These are phyloP conservation scores for Phoma sp. DNA, from an alignment of 2,329 filamentous ascomycete genomes.

Conservation along the genomic window DNA sequence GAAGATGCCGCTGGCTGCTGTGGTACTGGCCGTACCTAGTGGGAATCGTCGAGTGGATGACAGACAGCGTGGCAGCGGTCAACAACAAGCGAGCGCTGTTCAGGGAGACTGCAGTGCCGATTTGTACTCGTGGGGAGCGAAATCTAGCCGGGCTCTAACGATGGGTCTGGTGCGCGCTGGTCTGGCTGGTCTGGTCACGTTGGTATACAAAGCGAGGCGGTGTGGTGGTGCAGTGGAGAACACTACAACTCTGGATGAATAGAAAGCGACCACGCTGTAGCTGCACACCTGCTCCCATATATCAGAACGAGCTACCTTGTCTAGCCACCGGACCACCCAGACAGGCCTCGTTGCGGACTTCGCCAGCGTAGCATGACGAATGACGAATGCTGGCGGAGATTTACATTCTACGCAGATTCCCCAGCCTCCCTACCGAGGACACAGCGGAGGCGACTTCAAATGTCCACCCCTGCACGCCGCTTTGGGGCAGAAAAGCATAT, in stretches of 20 bases:
- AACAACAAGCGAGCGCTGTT: constrained; percentile 20
- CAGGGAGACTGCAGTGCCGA: constrained; percentile 23
- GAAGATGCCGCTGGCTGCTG: constrained; percentile 32
- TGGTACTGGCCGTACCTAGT: constrained; percentile 14
- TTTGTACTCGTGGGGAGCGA: constrained; percentile 28
- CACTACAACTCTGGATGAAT: constrained; percentile 33
- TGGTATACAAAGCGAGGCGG: constrained; percentile 39
- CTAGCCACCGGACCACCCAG: constrained; percentile 14
- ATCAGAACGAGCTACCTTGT: constrained; percentile 60
- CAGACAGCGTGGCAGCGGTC: constrained; percentile 19
- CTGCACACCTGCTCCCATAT: constrained; percentile 64
- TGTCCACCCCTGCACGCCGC: constrained; percentile 8
- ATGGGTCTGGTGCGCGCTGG: constrained; percentile 29
- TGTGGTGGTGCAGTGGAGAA: constrained; percentile 37
- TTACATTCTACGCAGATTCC: constrained; percentile 25
- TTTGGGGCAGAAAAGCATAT: constrained; percentile 18
- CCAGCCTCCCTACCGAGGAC: constrained; percentile 34
- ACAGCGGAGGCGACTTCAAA: constrained; percentile 21
- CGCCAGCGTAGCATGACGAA: constrained; percentile 35
- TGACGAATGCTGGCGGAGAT: constrained; percentile 32
- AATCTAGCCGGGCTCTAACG: constrained; percentile 21
- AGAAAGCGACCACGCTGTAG: constrained; percentile 42
- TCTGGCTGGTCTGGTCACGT: constrained; percentile 37
- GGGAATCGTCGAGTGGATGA: constrained; percentile 13
- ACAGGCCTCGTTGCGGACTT: constrained; percentile 46